phyloP scores from a whole-genome alignment of 148 eudicot species.

The Talinum fruticosum region DNA sequence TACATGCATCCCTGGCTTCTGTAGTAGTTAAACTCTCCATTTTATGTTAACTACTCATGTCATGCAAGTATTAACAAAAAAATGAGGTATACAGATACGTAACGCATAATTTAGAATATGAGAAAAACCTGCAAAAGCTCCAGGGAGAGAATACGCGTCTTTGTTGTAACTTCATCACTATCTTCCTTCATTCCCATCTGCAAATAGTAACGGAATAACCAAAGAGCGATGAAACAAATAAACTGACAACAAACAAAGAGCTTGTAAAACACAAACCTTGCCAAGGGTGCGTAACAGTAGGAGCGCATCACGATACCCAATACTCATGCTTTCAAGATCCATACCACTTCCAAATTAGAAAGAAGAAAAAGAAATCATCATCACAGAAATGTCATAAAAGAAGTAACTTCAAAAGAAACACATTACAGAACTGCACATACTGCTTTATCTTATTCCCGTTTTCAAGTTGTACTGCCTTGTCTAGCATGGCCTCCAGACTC shows the following conservation, averaged over 20 bases:
- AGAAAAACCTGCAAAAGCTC: constrained; percentile 91
- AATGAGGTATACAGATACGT: background rate
- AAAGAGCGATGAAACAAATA: constrained; percentile 12
- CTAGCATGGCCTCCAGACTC: constrained; percentile 99
- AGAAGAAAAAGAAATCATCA: constrained; percentile 14
- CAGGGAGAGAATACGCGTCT: constrained; percentile 85
- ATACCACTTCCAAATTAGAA: constrained; percentile 51
- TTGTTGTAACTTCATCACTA: constrained; percentile 78
- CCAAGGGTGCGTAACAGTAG: constrained; percentile 94
- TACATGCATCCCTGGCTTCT: too few species aligned
- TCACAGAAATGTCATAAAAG: constrained; percentile 1
- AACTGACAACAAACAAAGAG: constrained; percentile 7
- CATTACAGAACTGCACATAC: constrained; percentile 37
- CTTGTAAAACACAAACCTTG: constrained; percentile 62
- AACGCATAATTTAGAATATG: constrained; percentile 1
- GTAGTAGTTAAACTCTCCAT: too few species aligned
- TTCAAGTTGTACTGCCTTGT: constrained; percentile 95
- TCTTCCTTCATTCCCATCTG: constrained; percentile 99
- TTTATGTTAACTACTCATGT: background rate
- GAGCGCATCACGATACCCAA: constrained; percentile 85
- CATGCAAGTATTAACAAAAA: background rate
- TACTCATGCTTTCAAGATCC: constrained; percentile 85
- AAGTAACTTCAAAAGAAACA: constrained; percentile 7
- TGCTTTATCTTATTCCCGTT: constrained; percentile 70
- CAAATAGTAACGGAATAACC: constrained; percentile 29